These are phyloP conservation scores for Aspergillus coremiiformis DNA, from an alignment of 495 filamentous ascomycete species.

Conservation along the genomic window DNA sequence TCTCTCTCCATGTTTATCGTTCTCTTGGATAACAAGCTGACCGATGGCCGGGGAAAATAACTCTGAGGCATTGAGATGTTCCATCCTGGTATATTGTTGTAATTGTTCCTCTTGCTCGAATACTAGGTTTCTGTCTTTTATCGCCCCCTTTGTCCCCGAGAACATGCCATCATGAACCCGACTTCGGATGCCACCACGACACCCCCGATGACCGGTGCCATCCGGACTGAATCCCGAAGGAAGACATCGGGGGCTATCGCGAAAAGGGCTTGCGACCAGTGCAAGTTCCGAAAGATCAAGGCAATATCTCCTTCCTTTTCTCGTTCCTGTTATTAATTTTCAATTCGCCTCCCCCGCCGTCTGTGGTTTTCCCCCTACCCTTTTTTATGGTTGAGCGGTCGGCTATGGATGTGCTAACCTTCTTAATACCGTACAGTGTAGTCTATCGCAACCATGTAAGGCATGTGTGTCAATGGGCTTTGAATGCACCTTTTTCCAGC, in stretches of 20 bases:
- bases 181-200: slow-evolving; percentile 7
- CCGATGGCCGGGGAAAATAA: neutral
- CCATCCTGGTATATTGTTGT: neutral
- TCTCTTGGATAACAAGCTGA: neutral
- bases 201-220: slow-evolving; percentile 17
- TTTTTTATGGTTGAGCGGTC: neutral
- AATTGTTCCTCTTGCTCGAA: neutral
- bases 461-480: slow-evolving; percentile 35
- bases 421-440: slow-evolving; percentile 28
- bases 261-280: slow-evolving; percentile 37
- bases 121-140: neutral
- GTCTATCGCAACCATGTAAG: slow-evolving; percentile 34
- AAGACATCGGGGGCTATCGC: slow-evolving; percentile 23
- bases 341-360: neutral
- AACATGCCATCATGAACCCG: slow-evolving; percentile 13
- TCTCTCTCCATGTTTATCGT: neutral
- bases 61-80: neutral
- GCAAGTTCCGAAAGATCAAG: slow-evolving; percentile 41
- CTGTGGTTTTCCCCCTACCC: neutral
- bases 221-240: slow-evolving; percentile 23
- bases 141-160: neutral
- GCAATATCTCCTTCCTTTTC: slow-evolving; percentile 10
- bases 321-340: slow-evolving; percentile 1
- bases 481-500: slow-evolving; percentile 40
- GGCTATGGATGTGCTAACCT: neutral